Base-by-base conservation (phyloP, 202 grass and related monocot species). In the Setaria italica region DNA sequence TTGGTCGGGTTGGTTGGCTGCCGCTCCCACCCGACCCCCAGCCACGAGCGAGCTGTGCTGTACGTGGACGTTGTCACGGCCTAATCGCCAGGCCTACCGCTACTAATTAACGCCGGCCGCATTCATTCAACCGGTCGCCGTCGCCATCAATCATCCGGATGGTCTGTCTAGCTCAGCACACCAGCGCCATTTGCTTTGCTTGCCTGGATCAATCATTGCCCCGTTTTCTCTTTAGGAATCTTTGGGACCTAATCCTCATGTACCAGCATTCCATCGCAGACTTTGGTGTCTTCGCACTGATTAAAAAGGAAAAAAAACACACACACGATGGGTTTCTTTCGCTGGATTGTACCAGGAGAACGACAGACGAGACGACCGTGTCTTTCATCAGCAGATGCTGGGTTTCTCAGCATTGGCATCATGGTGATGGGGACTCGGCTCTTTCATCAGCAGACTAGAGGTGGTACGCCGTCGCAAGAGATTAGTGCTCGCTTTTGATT, bases 151-250 rank as follows among this genome's bases (percentile, higher is more conserved):
- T 14, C 63, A 37, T 45, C 59, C 14, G 20, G 66, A 51, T 10
- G 59, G 45, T 46, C 43, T 10, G 43, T 41, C 39, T 5, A 7
- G 6, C 43, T 46, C 8, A 46, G 8, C 43, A 62, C 58, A 49
- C 30, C 74, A 45, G 33, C 58, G 47, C 54, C 60, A 37, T 69
- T 42, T 33, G 74, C 48, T 14, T 45, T 77, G 74, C 75, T 25
- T 81, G 68, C 51, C 35, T 11, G 70, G 82, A 59, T 85, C 81
- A 88, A 91, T 88, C 78, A 91, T 88, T 67, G 5, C 3, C 20
- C 37, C 15, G 8, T 2, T 58, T 20, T 64, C 70, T 7, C 68
- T 80, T 84, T 69, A 81, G 42, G 53, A 49, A 39, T 39, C 37
- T 4, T 39, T 74, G 72, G 49, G 72, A 74, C 72, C 72, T 74